Base-by-base conservation (phyloP, 2,329 filamentous ascomycete species). In the Hypoxylon sp. region DNA sequence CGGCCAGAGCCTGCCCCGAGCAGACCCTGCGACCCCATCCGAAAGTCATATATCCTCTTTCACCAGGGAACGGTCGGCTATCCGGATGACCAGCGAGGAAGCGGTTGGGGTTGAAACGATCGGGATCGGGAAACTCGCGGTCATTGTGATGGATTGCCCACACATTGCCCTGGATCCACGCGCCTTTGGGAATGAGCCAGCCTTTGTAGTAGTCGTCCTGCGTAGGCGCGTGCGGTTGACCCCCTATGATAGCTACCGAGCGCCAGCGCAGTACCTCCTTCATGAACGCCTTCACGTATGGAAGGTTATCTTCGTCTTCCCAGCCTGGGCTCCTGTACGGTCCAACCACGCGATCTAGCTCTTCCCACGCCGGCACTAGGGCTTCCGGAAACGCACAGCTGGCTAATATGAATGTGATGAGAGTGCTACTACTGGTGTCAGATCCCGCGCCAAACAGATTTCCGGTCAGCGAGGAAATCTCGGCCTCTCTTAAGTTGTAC, bases 191-290 rank as follows among this genome's bases (percentile, higher is more conserved):
- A 40, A 86, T 81, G 18, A 76, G 66, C 67, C 77, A 79, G 20
- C 77, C 81, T 15, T 78, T 75, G 65, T 81, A 82, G 13, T 70
- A 66, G 61, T 81, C 76, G 46, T 81, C 79, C 48, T 77, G 72
- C 0, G 76, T 80, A 1, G 78, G 77, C 7, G 79, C 77, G 58
- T 82, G 80, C 0, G 82, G 82, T 43, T 81, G 77, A 0, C 79
- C 79, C 13, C 78, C 76, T n/a, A 83, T 77, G 38, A 81, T 79
- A 9, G 78, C 77, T 0, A 83, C 78, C 0, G 83, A 81, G 4
- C 82, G 75, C 82, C 83, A 85, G 2, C 84, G 77, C 9, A 85
- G 70, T 1, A 80, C 76, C 59, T 88, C 84, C 57, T 85, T 84
- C 15, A 85, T 76, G 10, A 83, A 74, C 1, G 80, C 80, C 17